phyloP scores from a whole-genome alignment of 257 asterid genomes.

The Datura wrightii region DNA sequence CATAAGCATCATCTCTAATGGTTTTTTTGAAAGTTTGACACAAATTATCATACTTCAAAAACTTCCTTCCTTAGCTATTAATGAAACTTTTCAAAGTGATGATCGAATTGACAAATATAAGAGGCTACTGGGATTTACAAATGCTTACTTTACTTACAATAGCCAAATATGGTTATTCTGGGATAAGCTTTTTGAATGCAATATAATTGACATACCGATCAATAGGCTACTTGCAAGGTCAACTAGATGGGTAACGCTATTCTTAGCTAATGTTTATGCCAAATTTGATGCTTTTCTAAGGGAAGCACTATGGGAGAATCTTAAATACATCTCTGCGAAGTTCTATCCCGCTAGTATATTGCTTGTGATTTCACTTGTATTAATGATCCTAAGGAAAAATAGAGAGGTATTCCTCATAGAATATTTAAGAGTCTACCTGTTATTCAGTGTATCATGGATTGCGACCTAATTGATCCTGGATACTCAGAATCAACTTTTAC shows the following conservation, averaged over 20 bases:
- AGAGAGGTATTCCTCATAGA: not conserved
- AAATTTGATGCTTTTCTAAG: not conserved
- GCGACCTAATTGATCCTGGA: not conserved
- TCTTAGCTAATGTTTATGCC: not conserved
- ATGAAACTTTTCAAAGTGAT: not conserved
- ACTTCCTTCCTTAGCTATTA: not conserved
- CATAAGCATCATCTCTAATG: not conserved
- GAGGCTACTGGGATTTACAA: not conserved
- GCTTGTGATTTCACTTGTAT: not conserved
- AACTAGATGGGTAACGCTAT: not conserved
- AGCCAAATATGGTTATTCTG: not conserved
- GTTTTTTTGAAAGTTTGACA: not conserved
- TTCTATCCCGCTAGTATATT: not conserved
- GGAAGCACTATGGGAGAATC: not conserved
- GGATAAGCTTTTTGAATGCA: not conserved
- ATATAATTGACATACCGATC: not conserved
- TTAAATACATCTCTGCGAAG: not conserved
- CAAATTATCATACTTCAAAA: too few relatives aligned
- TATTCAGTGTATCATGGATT: not conserved
- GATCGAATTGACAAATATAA: not conserved
- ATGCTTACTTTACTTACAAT: not conserved
- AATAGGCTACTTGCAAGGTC: not conserved
- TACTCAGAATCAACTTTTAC: not conserved
- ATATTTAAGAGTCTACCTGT: not conserved
- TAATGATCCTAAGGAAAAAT: not conserved